These are phyloP conservation scores for Veloboletus limbatus DNA, from an alignment of 1,284 basidiomycete genomes.

Conservation along the genomic window DNA sequence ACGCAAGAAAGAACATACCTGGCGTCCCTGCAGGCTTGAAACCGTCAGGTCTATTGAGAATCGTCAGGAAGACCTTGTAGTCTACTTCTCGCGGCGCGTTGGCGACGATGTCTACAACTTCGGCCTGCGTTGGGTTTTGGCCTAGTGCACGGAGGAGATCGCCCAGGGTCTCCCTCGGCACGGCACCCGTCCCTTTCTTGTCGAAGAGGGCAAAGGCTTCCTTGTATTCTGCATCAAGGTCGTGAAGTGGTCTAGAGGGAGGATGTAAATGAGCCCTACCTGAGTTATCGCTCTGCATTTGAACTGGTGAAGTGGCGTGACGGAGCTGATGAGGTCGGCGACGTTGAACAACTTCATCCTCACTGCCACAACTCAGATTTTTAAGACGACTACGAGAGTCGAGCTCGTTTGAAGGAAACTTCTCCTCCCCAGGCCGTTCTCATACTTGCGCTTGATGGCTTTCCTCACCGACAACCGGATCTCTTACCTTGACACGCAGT, in stretches of 20 bases:
- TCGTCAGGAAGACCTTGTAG: slow-evolving; percentile 76
- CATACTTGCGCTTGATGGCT: too few relatives aligned
- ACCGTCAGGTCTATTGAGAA: slow-evolving; percentile 78
- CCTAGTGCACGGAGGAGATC: slow-evolving; percentile 93
- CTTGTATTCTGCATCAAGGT: slow-evolving; percentile 70
- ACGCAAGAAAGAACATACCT: slow-evolving; percentile 8
- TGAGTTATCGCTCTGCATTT: slow-evolving; percentile 23
- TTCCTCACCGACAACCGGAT: too few relatives aligned
- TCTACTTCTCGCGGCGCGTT: slow-evolving; percentile 69
- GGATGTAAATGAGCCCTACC: slow-evolving; percentile 9
- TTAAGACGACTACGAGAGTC: too few relatives aligned
- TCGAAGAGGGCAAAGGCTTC: slow-evolving; percentile 98
- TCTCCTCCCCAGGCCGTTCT: too few relatives aligned
- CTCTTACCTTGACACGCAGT: too few relatives aligned
- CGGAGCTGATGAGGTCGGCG: too few relatives aligned
- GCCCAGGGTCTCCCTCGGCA: slow-evolving; percentile 85
- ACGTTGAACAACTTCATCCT: neutral
- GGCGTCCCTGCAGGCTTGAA: slow-evolving; percentile 30
- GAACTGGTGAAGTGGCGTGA: too few relatives aligned
- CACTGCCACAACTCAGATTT: slow-evolving; percentile 4
- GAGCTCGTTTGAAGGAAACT: too few relatives aligned
- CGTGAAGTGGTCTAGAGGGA: too few relatives aligned
- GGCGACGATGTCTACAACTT: slow-evolving; percentile 80
- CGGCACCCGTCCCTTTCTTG: slow-evolving; percentile 89
- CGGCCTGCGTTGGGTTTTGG: slow-evolving; percentile 97